A percentile compares a stretch with the other conserved stretches of the same genome.
Evolutionary conservation across 768 basidiomycete genomes (phyloP).

Genomic region (Chalciporus sphaerocephalus): DNA sequence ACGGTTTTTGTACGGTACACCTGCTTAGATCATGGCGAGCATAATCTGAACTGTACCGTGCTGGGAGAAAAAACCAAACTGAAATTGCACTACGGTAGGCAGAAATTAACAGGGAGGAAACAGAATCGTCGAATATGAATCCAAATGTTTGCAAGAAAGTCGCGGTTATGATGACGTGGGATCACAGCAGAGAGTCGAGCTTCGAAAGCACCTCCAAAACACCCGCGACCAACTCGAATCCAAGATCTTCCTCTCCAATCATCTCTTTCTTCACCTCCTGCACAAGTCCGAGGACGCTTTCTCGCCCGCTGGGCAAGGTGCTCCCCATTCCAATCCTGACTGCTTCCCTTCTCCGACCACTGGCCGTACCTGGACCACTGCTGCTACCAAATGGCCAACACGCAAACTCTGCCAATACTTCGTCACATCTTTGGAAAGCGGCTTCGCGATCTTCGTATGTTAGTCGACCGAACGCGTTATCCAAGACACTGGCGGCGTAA

Average conservation of each 20-base stretch:
- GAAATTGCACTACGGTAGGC: constrained; percentile 10
- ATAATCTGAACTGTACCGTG: no score
- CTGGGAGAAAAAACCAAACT: background rate
- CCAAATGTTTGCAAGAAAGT: background rate
- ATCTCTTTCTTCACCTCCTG: constrained; percentile 72
- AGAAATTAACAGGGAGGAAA: constrained; percentile 7
- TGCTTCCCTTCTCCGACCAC: constrained; percentile 39
- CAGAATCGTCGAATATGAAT: background rate
- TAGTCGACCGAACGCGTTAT: constrained; percentile 86
- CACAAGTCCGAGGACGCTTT: constrained; percentile 70
- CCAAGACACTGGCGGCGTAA: constrained; percentile 92
- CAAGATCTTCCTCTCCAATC: constrained; percentile 70
- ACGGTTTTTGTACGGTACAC: no score
- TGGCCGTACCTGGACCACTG: constrained; percentile 30
- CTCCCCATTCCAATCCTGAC: constrained; percentile 55
- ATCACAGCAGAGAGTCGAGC: constrained; percentile 63
- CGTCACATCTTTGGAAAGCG: constrained; percentile 91
- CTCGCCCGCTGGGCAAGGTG: constrained; percentile 48
- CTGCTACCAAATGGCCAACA: constrained; percentile 79
- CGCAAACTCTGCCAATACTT: constrained; percentile 87
- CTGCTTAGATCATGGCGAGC: no score
- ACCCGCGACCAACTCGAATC: constrained; percentile 87
- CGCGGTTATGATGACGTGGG: background rate
- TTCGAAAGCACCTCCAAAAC: constrained; percentile 91
- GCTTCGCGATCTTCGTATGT: constrained; percentile 92